Evolutionary conservation across 2,329 filamentous ascomycete species (phyloP), one percentile per base, ranked within the genome.

Genomic region (Apiospora rasikravindrae): DNA sequence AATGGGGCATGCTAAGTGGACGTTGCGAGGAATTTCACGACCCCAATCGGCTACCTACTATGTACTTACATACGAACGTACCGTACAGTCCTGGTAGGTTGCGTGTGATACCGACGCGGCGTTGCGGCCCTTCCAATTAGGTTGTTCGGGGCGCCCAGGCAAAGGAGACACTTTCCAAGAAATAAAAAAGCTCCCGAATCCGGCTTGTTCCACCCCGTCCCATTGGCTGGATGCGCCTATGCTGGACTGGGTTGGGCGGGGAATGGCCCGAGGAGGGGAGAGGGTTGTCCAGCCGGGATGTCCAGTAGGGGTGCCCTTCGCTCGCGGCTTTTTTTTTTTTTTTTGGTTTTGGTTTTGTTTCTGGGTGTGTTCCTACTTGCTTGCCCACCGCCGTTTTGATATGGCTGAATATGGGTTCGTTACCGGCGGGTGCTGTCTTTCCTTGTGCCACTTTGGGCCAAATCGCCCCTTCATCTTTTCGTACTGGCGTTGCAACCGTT

Each of bases 51-150:
- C n/a, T 64, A 61, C 40, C n/a, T 64, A 61, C 40, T 42, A 10
- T 3, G 1, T 10, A 24, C 33, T 37, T 37, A 37, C 33, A 37
- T 37, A 37, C 33, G n/a, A n/a, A n/a, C n/a, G n/a, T 37, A 5
- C 33, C 8, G 33, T 37, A 37, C 33, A 37, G 33, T 37, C 5
- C 33, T 37, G 24, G 26, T 61, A n/a, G 57, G 33, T 37, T 64
- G 57, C 57, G 57, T 64, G 19, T 64, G 57, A 64, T 22, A 64
- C 33, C 57, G 57, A 40, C 57, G 57, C 57, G 29, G 57, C 57
- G 57, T 40, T 64, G 57, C 33, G 33, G 57, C 57, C 57, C 57
- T 64, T 64, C 57, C 57, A 64, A 64, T 64, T 64, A 64, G 57
- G 19, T 40, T 64, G 10, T 64, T 64, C 57, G 57, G 57, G 40